Conservation (phyloP, 371 early-diverging fungal species). For the Saksenaea oblongispora region DNA sequence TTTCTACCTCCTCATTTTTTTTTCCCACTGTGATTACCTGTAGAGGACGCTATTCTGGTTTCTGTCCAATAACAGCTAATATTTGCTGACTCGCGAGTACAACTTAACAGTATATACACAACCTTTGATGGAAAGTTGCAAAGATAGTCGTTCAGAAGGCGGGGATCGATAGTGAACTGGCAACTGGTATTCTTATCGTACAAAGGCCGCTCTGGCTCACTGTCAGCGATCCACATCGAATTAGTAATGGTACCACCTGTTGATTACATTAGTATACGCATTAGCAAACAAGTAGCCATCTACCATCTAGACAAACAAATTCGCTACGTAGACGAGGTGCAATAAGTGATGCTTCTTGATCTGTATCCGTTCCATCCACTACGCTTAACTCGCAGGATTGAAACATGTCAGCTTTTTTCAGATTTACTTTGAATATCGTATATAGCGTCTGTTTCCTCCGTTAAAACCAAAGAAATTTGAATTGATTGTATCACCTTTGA, state of each 20-base stretch:
- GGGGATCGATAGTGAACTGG: slow-evolving; percentile 15
- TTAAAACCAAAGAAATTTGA: not conserved
- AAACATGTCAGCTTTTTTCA: slow-evolving; percentile 7
- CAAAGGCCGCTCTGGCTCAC: slow-evolving; percentile 9
- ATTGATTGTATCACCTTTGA: slow-evolving; percentile 7
- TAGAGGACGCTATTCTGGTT: not conserved
- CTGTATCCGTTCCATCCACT: not conserved
- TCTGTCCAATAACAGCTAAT: slow-evolving; percentile 12
- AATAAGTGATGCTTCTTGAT: not conserved
- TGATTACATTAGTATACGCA: not conserved
- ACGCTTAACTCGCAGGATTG: slow-evolving; percentile 10
- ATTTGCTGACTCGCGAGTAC: slow-evolving; percentile 13
- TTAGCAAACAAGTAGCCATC: not conserved
- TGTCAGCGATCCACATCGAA: slow-evolving; percentile 18
- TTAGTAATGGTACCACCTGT: slow-evolving; percentile 18
- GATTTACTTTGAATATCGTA: slow-evolving; percentile 13
- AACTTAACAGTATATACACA: slow-evolving; percentile 12
- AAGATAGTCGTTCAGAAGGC: slow-evolving; percentile 14
- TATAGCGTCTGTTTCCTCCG: slow-evolving; percentile 7
- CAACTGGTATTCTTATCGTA: slow-evolving; percentile 15
- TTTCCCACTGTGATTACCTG: not conserved
- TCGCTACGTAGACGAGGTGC: slow-evolving; percentile 3
- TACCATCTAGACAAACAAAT: slow-evolving; percentile 10
- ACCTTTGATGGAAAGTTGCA: slow-evolving; percentile 13
- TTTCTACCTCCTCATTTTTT: not conserved